phyloP scores from a whole-genome alignment of 176 grass and related monocot species.

The Guadua angustifolia region DNA sequence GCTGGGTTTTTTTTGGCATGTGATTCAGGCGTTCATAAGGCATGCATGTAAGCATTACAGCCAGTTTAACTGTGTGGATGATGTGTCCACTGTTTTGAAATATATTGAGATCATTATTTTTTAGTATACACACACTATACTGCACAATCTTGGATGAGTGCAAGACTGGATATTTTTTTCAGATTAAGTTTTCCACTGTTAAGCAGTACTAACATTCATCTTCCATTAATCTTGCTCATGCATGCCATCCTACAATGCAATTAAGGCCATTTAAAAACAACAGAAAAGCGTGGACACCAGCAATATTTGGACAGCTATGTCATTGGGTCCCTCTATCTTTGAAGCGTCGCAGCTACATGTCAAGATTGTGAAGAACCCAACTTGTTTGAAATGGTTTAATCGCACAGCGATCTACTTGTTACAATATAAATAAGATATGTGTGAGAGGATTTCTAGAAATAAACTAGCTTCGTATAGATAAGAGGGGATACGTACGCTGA shows the following conservation, averaged over 20 bases:
- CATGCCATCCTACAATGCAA: constrained; percentile 30
- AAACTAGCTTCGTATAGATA: too few species aligned
- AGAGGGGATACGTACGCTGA: not conserved
- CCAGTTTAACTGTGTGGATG: not conserved
- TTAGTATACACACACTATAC: not conserved
- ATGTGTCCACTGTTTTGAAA: not conserved
- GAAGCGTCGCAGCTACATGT: constrained; percentile 3
- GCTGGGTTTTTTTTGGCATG: too few species aligned
- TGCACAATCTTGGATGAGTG: not conserved
- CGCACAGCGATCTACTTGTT: not conserved
- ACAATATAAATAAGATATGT: not conserved
- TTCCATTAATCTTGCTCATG: constrained; percentile 6
- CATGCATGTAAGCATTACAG: not conserved
- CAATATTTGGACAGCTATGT: constrained; percentile 50
- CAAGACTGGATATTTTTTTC: not conserved
- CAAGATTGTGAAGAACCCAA: not conserved
- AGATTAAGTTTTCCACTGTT: not conserved
- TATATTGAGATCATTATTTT: not conserved
- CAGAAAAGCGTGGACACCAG: constrained; percentile 42
- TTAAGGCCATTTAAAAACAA: constrained; percentile 46
- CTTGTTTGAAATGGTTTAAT: not conserved
- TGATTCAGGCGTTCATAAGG: not conserved
- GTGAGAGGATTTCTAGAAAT: not conserved
- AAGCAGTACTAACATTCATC: not conserved
- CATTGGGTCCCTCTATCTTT: constrained; percentile 11